Evolutionary conservation across 768 basidiomycete genomes (phyloP), one percentile per base, ranked within the genome.

Genomic region (Mycena galopus): DNA sequence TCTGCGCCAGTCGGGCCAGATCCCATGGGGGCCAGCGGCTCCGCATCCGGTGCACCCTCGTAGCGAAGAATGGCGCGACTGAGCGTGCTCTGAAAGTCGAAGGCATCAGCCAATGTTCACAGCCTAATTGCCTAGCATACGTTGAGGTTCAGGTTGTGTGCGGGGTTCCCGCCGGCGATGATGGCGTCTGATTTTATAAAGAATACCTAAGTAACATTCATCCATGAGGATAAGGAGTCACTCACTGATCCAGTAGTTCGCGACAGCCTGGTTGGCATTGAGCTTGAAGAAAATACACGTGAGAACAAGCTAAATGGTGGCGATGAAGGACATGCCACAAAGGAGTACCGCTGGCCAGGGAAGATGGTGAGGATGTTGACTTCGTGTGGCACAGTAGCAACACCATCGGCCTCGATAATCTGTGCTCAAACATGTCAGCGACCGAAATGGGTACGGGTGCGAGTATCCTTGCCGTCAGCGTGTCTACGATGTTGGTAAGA

Each of bases 261-360:
- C 84, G 0, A 88, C 78, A 0, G 83, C 77, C 23, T 51, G 50
- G 23, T 51, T 51, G 2, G 50, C 50, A 11, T 3, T 51, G 23
- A 51, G n/a, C 78, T 79, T 12, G 19, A 53, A 27, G 12, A 42
- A 56, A 71, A 17, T n/a, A 79, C 39, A 19, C 39, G 56, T 50
- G 39, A 65, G 66, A 65, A 29, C 47, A 58, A 16, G 53, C 42
- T 21, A 17, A 25, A 62, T 19, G 60, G 21, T 51, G 37, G 23
- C 63, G 47, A 51, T 25, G 37, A 44, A 33, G 71, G 77, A 44
- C 66, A 82, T 77, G 12, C 78, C 6, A 84, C 79, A 16, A 84
- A 78, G 1, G 78, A 87, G 75, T 90, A 90, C 19, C 89, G 85
- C 77, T 90, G 89, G 2, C 85, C 87, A 4, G 86, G 84, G 62